Evolutionary conservation across 1,284 basidiomycete genomes (phyloP), one percentile per base, ranked within the genome.

Genomic region (Leccinum subrobustum): DNA sequence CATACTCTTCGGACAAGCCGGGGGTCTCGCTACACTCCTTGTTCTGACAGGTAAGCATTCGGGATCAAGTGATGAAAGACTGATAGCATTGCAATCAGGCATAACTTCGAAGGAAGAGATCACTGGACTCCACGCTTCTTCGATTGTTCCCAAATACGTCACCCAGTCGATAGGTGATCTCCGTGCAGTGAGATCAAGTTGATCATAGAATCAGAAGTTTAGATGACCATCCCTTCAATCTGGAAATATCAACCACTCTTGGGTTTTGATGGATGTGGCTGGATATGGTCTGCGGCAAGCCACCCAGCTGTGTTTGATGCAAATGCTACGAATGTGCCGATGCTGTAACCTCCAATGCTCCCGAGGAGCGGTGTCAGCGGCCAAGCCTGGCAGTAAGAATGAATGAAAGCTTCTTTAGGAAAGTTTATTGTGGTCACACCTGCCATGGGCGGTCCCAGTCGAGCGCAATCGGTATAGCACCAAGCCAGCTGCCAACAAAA

Each of bases 391-490:
- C 3, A 47, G 20, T 12, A 23, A 23, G 20, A 47, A 47, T 47
- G 44, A 47, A 47, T 4, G 12, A 29, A 44, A 42, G 20, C 12
- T 23, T 7, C 25, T 51, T 27, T n/a, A 16, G 20, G n/a, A 14
- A 39, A n/a, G 20, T 4, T 39, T 33, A 12, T 11, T 25, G 51
- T 47, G 37, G 54, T 73, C 84, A 60, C 58, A 92, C 93, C 88
- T 97, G 95, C 95, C 95, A 97, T 9, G 94, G 92, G 54, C 93
- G 82, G 72, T 95, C 95, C 95, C 95, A 98, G 75, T 98, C 95
- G 7, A 98, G 84, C 0, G 93, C 89, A 58, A 95, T 87, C 0
- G 92, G 91, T 48, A 95, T 80, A 3, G 83, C 86, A 16, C 93
- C 93, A 6, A 84, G 52, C 94, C 93, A 96, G 44, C 84, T 81